phyloP scores from a whole-genome alignment of 2,329 filamentous ascomycete genomes.

The Colletotrichum sp. region DNA sequence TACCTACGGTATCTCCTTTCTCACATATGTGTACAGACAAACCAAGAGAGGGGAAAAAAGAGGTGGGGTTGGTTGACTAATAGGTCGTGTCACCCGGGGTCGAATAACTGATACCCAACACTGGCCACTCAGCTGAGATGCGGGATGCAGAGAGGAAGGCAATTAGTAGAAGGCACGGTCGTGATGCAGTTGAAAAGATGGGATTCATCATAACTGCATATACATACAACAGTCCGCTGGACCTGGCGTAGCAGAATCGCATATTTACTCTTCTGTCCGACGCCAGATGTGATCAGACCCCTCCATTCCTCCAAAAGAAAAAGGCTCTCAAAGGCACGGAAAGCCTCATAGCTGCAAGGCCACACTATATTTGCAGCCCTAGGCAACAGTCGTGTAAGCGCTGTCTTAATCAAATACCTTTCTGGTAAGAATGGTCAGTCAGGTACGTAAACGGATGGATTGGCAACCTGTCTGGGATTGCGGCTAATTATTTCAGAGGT shows the following conservation, averaged over 20 bases:
- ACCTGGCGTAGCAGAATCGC: not conserved
- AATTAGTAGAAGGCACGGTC: too few species aligned
- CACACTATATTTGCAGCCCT: not conserved
- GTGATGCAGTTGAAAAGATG: not conserved
- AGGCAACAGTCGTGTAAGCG: not conserved
- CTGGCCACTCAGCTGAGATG: not conserved
- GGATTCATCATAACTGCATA: not conserved
- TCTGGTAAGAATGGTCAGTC: accelerated
- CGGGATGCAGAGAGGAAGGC: not conserved
- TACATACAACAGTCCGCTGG: not conserved
- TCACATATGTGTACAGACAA: not conserved
- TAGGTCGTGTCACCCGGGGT: not conserved
- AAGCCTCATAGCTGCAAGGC: not conserved
- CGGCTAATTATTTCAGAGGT: not conserved
- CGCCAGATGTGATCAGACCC: not conserved
- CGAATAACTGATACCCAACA: not conserved
- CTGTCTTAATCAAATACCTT: not conserved
- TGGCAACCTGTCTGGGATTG: accelerated
- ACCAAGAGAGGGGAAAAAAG: not conserved
- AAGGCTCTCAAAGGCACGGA: not conserved
- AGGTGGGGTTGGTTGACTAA: not conserved
- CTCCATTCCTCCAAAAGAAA: not conserved
- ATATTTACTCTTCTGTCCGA: not conserved
- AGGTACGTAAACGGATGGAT: not conserved
- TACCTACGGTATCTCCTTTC: not conserved